Conservation (phyloP, 2,329 filamentous ascomycete genomes). For the Ceratocystis albifundus region DNA sequence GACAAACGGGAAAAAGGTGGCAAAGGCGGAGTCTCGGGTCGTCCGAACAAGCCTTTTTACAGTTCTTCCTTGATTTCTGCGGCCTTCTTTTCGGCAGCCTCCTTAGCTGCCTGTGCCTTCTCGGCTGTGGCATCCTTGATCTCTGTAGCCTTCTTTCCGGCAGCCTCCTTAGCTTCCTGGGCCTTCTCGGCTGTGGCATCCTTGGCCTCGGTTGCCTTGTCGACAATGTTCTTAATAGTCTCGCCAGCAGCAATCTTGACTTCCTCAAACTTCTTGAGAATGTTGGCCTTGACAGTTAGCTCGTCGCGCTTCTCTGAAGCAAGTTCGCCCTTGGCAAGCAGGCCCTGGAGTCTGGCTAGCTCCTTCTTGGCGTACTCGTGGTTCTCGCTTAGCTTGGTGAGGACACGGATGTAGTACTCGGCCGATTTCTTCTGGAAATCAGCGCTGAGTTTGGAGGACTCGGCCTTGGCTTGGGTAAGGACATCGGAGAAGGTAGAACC, state of each 20-base stretch:
- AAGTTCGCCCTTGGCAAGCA: conserved; percentile 77
- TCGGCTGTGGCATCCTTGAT: too few relatives aligned
- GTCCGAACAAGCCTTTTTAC: conserved; percentile 33
- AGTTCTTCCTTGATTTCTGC: conserved; percentile 54
- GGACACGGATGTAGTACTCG: conserved; percentile 86
- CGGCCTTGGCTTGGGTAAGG: conserved; percentile 59
- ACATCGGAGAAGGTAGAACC: conserved; percentile 46
- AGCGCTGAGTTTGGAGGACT: conserved; percentile 53
- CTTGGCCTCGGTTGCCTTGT: conserved; percentile 16
- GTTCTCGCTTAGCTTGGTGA: conserved; percentile 71
- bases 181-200: conserved; percentile 32
- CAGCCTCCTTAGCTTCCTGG: conserved; percentile 37
- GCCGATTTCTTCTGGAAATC: conserved; percentile 61
- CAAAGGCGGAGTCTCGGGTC: neutral
- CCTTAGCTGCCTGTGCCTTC: conserved; percentile 57
- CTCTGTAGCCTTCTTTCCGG: conserved; percentile 23
- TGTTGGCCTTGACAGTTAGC: conserved; percentile 74
- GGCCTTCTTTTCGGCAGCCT: conserved; percentile 41
- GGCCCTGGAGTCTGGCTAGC: conserved; percentile 62
- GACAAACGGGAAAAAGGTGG: neutral
- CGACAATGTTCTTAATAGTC: conserved; percentile 30
- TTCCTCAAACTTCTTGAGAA: conserved; percentile 64
- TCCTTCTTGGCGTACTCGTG: conserved; percentile 76
- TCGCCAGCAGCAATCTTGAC: conserved; percentile 39
- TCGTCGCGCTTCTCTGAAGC: conserved; percentile 82